Conservation (phyloP, 1,284 basidiomycete species). For the Cutaneotrichosporon cutaneum region DNA sequence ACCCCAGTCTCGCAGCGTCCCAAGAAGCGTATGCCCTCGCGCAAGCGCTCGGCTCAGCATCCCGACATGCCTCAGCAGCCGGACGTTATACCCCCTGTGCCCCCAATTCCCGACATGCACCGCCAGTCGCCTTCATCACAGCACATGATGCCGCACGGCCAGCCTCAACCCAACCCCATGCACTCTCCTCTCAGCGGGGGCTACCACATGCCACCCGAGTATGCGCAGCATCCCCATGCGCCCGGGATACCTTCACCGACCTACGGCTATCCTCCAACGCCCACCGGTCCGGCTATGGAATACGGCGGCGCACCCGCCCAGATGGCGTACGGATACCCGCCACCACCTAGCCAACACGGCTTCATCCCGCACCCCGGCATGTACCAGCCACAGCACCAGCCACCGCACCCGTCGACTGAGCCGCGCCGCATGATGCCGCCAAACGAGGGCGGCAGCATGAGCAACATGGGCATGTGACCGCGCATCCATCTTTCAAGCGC, state of each 20-base stretch:
- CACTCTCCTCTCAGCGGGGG: conserved; percentile 38
- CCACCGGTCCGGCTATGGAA: conserved; percentile 17
- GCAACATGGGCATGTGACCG: conserved; percentile 37
- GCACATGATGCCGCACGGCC: conserved; percentile 21
- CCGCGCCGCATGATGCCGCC: conserved; percentile 26
- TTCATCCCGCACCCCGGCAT: conserved; percentile 23
- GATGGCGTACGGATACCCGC: conserved; percentile 27
- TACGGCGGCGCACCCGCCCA: conserved; percentile 7
- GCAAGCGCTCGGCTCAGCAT: conserved; percentile 35
- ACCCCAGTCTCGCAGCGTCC: conserved; percentile 26
- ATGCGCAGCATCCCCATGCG: conserved; percentile 26
- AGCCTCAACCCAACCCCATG: conserved; percentile 25
- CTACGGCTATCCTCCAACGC: conserved; percentile 26
- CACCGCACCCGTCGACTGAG: conserved; percentile 9
- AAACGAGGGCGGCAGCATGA: conserved; percentile 25
- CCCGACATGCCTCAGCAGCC: conserved; percentile 17
- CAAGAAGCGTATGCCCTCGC: conserved; percentile 32
- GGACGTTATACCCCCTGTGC: conserved; percentile 43
- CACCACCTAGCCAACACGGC: conserved; percentile 21
- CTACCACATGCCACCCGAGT: conserved; percentile 42
- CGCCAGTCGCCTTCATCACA: conserved; percentile 31
- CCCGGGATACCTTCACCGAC: conserved; percentile 24
- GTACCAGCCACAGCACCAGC: conserved; percentile 28
- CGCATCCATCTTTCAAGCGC: background rate
- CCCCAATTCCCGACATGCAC: conserved; percentile 43